These are phyloP conservation scores for Candida pseudofarinosa DNA, from an alignment of 805 yeast species.

Conservation along the genomic window DNA sequence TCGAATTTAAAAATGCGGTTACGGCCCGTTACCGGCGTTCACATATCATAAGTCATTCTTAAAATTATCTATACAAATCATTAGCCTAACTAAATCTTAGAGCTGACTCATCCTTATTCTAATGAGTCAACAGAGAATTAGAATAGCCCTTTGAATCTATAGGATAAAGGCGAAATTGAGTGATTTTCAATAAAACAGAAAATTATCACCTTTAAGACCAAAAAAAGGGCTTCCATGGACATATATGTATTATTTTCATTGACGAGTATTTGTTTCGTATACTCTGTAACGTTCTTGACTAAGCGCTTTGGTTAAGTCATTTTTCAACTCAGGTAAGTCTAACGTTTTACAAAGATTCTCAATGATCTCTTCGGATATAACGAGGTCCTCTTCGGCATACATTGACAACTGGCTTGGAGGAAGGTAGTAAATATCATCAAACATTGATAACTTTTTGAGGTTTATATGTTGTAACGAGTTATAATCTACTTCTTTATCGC, in stretches of 20 bases:
- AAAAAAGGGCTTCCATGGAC: too few relatives aligned
- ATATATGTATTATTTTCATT: too few relatives aligned
- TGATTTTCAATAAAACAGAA: too few relatives aligned
- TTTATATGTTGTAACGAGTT: slow-evolving; percentile 19
- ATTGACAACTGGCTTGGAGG: slow-evolving; percentile 6
- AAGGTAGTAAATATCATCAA: slow-evolving; percentile 16
- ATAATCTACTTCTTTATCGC: slow-evolving; percentile 5
- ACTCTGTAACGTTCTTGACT: slow-evolving; percentile 41
- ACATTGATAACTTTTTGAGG: slow-evolving; percentile 10
- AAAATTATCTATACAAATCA: too few relatives aligned
- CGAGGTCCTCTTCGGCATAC: slow-evolving; percentile 25
- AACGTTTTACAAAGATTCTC: slow-evolving; percentile 42
- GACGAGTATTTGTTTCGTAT: too few relatives aligned
- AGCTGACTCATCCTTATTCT: too few relatives aligned
- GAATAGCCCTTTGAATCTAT: too few relatives aligned
- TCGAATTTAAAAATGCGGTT: background rate
- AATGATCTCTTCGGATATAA: slow-evolving; percentile 45
- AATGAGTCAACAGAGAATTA: too few relatives aligned
- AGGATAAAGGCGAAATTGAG: too few relatives aligned
- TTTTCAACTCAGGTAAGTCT: slow-evolving; percentile 41
- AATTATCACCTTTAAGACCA: too few relatives aligned
- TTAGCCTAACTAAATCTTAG: too few relatives aligned
- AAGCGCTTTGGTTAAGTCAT: slow-evolving; percentile 48
- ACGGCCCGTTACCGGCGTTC: background rate
- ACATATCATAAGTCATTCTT: too few relatives aligned